Percentiles rank a stretch among this genome's conserved stretches.
Conservation (phyloP, 345 rosid species). For the Linum tenue region DNA sequence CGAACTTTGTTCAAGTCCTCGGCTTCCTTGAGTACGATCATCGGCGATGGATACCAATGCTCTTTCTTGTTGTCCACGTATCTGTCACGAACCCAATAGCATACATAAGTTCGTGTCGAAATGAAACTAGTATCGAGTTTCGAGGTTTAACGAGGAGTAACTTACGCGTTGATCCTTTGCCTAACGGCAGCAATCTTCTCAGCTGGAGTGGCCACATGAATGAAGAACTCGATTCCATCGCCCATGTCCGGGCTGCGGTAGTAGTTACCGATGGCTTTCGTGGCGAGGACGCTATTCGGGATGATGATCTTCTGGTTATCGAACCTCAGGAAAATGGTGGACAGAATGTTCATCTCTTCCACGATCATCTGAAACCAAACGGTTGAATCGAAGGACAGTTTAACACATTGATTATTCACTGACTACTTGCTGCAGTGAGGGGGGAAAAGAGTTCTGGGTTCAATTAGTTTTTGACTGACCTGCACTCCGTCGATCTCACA, state of each 20-base stretch:
- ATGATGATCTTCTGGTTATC: conserved; percentile 62
- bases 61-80: conserved; percentile 54
- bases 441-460: no score
- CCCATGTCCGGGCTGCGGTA: conserved; percentile 94
- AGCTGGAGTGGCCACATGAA: conserved; percentile 62
- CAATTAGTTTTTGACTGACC: background rate
- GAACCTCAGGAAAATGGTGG: conserved; percentile 68
- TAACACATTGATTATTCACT: background rate
- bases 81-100: background rate
- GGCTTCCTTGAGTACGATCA: conserved; percentile 42
- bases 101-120: no score
- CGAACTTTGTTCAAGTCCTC: conserved; percentile 40
- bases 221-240: conserved; percentile 54
- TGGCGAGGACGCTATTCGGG: conserved; percentile 60
- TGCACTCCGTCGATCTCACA: conserved; percentile 4
- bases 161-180: conserved; percentile 55
- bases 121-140: no score
- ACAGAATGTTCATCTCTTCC: conserved; percentile 91
- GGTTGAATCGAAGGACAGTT: background rate
- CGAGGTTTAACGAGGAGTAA: conserved; percentile 1
- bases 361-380: conserved; percentile 42
- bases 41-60: conserved; percentile 58
- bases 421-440: no score
- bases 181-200: conserved; percentile 52
- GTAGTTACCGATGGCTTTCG: conserved; percentile 62